Percentiles rank a stretch among this genome's conserved stretches.
These are phyloP conservation scores for Drechslerella coelobrocha DNA, from an alignment of 2,329 filamentous ascomycete genomes.

Conservation along the genomic window DNA sequence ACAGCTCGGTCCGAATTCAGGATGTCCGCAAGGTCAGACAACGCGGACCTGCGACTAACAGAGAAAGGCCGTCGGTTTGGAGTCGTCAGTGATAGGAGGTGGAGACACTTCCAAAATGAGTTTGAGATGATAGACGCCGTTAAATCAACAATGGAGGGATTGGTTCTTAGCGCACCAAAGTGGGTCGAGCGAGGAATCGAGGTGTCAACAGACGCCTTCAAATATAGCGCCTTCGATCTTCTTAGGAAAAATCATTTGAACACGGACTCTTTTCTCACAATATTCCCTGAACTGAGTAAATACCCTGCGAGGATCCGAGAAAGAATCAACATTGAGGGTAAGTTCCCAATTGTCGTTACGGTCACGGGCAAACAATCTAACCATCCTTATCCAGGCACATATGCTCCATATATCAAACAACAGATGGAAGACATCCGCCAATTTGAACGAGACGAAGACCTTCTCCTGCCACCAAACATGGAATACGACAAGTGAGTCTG, in stretches of 20 bases:
- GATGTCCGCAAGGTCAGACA: slow-evolving; percentile 89
- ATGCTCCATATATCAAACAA: slow-evolving; percentile 82
- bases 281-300: slow-evolving; percentile 66
- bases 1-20: slow-evolving; percentile 94
- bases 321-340: slow-evolving; percentile 78
- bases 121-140: slow-evolving; percentile 73
- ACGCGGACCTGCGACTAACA: slow-evolving; percentile 87
- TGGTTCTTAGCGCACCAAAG: slow-evolving; percentile 66
- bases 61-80: slow-evolving; percentile 76
- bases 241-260: slow-evolving; percentile 70
- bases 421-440: slow-evolving; percentile 72
- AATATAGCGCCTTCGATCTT: slow-evolving; percentile 78
- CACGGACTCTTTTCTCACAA: slow-evolving; percentile 64
- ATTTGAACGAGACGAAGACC: slow-evolving; percentile 77
- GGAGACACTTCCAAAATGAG: slow-evolving; percentile 72
- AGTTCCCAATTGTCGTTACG: background rate
- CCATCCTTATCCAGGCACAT: slow-evolving; percentile 61
- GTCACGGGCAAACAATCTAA: slow-evolving; percentile 1
- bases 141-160: slow-evolving; percentile 66
- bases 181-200: slow-evolving; percentile 76
- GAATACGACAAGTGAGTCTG: slow-evolving; percentile 68
- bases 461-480: slow-evolving; percentile 74
- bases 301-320: slow-evolving; percentile 68
- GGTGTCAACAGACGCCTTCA: slow-evolving; percentile 70
- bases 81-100: slow-evolving; percentile 78